Conservation (phyloP, 2,329 filamentous ascomycete species). For the Ophiostoma piceae region DNA sequence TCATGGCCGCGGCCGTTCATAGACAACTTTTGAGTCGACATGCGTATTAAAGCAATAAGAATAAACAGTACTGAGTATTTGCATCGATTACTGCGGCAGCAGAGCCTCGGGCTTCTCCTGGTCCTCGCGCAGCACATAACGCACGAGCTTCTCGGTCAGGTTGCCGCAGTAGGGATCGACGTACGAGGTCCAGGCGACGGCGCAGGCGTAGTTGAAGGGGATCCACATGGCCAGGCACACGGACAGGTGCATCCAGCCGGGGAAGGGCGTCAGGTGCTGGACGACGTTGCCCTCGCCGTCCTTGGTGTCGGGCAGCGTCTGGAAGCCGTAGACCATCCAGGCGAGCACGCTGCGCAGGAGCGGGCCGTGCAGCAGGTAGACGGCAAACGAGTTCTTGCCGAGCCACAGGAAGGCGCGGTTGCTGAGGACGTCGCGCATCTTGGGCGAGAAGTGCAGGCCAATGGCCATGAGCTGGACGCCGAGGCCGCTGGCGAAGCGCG, state of each 20-base stretch:
- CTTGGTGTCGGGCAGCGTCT: conserved; percentile 35
- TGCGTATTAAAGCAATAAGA: neutral
- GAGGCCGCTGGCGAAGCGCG: conserved; percentile 39
- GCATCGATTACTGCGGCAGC: conserved; percentile 17
- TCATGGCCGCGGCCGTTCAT: conserved; percentile 12
- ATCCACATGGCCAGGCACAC: conserved; percentile 43
- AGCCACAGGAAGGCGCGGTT: conserved; percentile 55
- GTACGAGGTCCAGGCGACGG: conserved; percentile 48
- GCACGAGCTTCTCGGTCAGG: conserved; percentile 38
- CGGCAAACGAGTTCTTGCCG: conserved; percentile 58
- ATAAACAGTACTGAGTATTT: neutral
- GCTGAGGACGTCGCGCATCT: conserved; percentile 48
- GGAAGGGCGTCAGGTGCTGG: conserved; percentile 30
- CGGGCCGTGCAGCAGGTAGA: conserved; percentile 59
- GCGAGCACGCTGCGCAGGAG: conserved; percentile 55
- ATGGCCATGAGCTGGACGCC: conserved; percentile 43
- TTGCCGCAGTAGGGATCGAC: conserved; percentile 49
- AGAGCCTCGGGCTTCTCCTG: conserved; percentile 27
- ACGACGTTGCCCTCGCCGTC: conserved; percentile 36
- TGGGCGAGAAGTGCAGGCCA: conserved; percentile 48
- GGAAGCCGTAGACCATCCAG: conserved; percentile 53
- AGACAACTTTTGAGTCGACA: conserved; percentile 10
- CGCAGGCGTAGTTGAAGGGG: conserved; percentile 42
- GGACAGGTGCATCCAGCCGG: conserved; percentile 36
- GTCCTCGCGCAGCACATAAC: conserved; percentile 26